Base-by-base conservation (phyloP, 805 yeast species). In the Sugiyamaella lignohabitans region DNA sequence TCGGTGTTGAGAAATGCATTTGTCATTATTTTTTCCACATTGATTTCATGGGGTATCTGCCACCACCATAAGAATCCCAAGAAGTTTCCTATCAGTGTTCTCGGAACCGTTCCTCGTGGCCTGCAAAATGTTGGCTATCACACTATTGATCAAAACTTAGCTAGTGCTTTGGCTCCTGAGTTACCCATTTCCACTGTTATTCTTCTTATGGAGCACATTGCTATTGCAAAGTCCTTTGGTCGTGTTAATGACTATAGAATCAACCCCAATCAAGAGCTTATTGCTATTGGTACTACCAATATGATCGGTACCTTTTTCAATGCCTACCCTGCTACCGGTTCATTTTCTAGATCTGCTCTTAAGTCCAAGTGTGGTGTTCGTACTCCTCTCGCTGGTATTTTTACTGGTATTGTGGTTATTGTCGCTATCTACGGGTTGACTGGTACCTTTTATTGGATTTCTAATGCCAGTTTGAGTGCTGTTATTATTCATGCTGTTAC, bases 251-350 rank as follows among this genome's bases (percentile, higher is more conserved):
- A 87, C 63, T 89, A 89, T 68, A 87, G 86, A 58, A 82, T 89
- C 58, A 77, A 82, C 50, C 96, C 97, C 42, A 91, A 89, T 67
- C 97, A 89, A 72, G 97, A 89, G 66, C 75, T 89, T 46, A 76
- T 89, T 60, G 96, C 97, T 37, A 89, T 89, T 65, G 97, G 97
- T 59, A 85, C 84, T 40, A 83, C 93, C 45, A 89, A 89, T 67
- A 73, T 89, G 63, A 73, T 89, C 56, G 96, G 96, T 56, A 87
- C 95, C 18, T 87, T 88, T 62, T 89, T 89, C 76, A 75, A 79
- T 59, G 96, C 97, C 5, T 89, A 89, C 64, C 97, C 97, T 5
- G 88, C 95, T 5, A 89, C 97, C 3, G 97, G 97, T 40, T 89
- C 97, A 1, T 89, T 89, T 66, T 85, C 95, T 17, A 82, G 97